A percentile compares a stretch with the other conserved stretches of the same genome.
Conservation (phyloP, 257 asterid genomes). For the Agastache rugosa region DNA sequence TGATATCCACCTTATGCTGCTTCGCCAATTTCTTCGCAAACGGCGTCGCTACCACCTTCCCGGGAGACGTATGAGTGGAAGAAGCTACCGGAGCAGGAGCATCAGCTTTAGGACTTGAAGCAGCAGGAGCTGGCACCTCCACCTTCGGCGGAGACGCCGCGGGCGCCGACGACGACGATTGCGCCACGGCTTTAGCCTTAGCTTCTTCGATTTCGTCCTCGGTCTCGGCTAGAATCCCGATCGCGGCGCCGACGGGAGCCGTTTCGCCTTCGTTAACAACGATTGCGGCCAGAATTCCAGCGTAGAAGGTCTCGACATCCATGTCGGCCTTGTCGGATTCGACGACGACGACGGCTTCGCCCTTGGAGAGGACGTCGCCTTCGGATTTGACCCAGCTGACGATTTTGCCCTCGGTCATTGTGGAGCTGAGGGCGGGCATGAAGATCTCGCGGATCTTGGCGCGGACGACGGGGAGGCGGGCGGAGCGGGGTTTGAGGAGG, state of each 20-base stretch:
- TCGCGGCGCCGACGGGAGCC: constrained; percentile 76
- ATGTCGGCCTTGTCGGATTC: constrained; percentile 88
- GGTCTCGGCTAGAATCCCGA: constrained; percentile 72
- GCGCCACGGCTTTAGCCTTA: constrained; percentile 57
- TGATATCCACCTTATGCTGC: constrained; percentile 62
- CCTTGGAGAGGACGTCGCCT: constrained; percentile 80
- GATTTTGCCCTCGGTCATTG: constrained; percentile 94
- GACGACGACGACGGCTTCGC: constrained; percentile 85
- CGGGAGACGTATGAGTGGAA: constrained; percentile 40
- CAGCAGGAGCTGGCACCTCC: constrained; percentile 42
- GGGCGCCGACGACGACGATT: constrained; percentile 36
- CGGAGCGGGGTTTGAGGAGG: constrained; percentile 42
- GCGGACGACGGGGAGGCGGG: constrained; percentile 43
- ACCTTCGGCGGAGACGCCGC: constrained; percentile 30
- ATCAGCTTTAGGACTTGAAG: constrained; percentile 31
- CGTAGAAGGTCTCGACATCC: constrained; percentile 86
- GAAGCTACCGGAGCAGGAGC: constrained; percentile 44
- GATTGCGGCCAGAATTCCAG: constrained; percentile 74
- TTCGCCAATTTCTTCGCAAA: constrained; percentile 52
- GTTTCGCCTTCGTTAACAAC: constrained; percentile 75
- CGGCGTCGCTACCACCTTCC: constrained; percentile 57
- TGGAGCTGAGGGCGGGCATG: constrained; percentile 96
- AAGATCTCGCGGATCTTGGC: constrained; percentile 90
- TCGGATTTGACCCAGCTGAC: constrained; percentile 88
- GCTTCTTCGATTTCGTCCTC: constrained; percentile 67